A percentile compares a stretch with the other conserved stretches of the same genome.
phyloP scores from a whole-genome alignment of 2,329 filamentous ascomycete genomes.

The Colletotrichum noveboracense region DNA sequence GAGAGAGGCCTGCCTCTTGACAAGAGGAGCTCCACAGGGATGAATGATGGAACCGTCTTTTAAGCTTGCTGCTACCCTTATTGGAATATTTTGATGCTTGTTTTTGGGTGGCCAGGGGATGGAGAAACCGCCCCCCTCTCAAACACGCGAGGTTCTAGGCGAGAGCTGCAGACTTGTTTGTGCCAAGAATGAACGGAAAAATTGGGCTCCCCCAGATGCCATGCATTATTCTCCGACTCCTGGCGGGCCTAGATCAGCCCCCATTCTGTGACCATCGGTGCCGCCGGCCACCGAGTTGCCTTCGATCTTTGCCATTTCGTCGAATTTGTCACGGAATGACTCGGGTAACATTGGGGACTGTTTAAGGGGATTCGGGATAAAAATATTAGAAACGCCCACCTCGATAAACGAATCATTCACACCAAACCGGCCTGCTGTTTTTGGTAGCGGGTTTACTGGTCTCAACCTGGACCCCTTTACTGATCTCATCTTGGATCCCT shows the following conservation, averaged over 20 bases:
- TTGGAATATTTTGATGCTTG: not conserved
- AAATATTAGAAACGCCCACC: not conserved
- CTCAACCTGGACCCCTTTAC: not conserved
- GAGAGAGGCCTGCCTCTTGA: not conserved
- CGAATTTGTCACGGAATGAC: conserved; percentile 11
- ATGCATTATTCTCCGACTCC: not conserved
- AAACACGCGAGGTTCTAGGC: conserved; percentile 1
- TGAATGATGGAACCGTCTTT: not conserved
- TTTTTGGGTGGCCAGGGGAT: not conserved
- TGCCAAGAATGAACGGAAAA: conserved; percentile 7
- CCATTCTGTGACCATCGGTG: not conserved
- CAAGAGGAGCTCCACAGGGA: not conserved
- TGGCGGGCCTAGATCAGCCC: not conserved
- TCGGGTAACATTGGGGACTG: not conserved
- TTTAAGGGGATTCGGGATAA: not conserved
- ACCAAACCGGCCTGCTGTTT: not conserved
- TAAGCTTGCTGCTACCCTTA: not conserved
- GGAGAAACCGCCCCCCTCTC: not conserved
- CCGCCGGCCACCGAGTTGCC: not conserved
- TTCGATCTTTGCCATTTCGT: not conserved
- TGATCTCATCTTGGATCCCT: not conserved
- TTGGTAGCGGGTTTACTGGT: not conserved
- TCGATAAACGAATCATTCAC: not conserved
- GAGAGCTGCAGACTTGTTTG: not conserved
- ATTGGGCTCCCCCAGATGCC: not conserved